Evolutionary conservation across 345 rosid genomes (phyloP).

Genomic region (Erodium maritimum): DNA sequence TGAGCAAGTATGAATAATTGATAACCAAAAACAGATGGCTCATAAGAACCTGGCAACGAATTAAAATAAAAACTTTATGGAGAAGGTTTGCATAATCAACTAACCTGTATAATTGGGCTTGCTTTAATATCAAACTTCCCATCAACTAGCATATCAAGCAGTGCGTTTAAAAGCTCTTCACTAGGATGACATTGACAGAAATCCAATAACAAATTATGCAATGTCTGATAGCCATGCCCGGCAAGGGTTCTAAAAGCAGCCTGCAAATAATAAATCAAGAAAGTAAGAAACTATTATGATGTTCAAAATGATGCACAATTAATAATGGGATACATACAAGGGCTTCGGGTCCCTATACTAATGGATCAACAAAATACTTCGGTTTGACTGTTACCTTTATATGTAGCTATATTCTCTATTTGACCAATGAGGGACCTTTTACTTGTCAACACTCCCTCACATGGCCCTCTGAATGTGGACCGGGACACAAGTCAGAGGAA

Average conservation of each 20-base stretch:
- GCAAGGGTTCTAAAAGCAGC: constrained; percentile 78
- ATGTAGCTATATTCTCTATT: too few species aligned
- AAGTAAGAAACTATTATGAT: constrained; percentile 5
- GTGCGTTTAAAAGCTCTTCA: constrained; percentile 65
- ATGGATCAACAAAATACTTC: too few species aligned
- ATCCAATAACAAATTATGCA: constrained; percentile 81
- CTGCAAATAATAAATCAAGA: constrained; percentile 25
- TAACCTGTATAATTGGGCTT: constrained; percentile 63
- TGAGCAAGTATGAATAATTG: background rate
- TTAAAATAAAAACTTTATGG: background rate
- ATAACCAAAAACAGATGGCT: background rate
- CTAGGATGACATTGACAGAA: constrained; percentile 73
- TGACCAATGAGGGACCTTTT: too few species aligned
- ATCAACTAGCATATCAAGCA: constrained; percentile 98
- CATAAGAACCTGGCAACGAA: too few species aligned
- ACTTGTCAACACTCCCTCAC: too few species aligned
- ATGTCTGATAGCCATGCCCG: constrained; percentile 85
- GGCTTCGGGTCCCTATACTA: too few species aligned
- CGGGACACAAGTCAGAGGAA: too few species aligned
- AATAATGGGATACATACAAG: too few species aligned
- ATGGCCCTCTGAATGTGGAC: too few species aligned
- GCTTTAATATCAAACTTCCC: constrained; percentile 66
- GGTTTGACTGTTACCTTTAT: too few species aligned
- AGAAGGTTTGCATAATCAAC: constrained; percentile 5
- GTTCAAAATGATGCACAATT: background rate